Evolutionary conservation across 2,329 filamentous ascomycete species (phyloP).

Genomic region (Teratosphaeriaceae sp.): DNA sequence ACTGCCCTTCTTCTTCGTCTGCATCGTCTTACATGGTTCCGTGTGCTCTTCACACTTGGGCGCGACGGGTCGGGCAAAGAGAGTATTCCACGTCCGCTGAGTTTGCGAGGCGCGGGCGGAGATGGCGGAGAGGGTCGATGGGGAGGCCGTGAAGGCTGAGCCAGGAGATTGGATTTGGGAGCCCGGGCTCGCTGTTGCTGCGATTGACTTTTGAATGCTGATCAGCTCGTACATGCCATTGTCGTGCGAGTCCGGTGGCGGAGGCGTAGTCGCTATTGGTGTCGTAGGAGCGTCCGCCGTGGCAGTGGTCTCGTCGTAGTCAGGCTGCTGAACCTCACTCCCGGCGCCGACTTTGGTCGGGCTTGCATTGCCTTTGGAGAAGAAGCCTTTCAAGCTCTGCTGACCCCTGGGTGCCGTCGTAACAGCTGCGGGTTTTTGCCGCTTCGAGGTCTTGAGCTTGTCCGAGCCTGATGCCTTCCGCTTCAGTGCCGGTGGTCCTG

Average conservation of each 20-base stretch:
- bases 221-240: neutral
- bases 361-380: constrained; percentile 46
- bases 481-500: constrained; percentile 30
- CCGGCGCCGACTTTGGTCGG: neutral
- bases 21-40: constrained; percentile 75
- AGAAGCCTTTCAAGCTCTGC: constrained; percentile 70
- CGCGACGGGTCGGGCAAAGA: constrained; percentile 66
- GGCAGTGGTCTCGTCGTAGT: too few species aligned
- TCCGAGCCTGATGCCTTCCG: constrained; percentile 26
- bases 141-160: constrained; percentile 11
- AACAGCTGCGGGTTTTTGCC: constrained; percentile 40
- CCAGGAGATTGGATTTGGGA: constrained; percentile 1
- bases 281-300: neutral
- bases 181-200: neutral
- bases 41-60: constrained; percentile 78
- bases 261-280: neutral
- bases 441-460: constrained; percentile 39
- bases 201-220: neutral
- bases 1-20: constrained; percentile 81
- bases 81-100: constrained; percentile 64
- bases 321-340: too few species aligned
- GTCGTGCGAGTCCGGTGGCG: neutral
- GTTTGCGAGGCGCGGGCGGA: constrained; percentile 21
- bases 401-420: constrained; percentile 41
- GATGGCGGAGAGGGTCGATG: constrained; percentile 14